phyloP scores from a whole-genome alignment of 441 rosid genomes.

The Pelargonium myrrhifolium region DNA sequence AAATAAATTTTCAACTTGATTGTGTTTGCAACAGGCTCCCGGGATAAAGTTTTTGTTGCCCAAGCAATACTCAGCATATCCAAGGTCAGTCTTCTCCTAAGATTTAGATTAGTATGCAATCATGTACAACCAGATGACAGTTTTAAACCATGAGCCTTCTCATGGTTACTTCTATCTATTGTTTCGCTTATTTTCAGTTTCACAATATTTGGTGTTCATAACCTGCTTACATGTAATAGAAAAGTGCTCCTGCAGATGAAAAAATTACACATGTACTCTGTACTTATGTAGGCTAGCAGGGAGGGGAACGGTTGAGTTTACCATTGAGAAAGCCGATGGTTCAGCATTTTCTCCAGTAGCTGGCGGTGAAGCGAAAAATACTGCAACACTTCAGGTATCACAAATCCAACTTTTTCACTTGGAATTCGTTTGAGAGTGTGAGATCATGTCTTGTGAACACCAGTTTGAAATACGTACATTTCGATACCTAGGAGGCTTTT shows the following conservation, averaged over 20 bases:
- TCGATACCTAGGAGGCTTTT: too few relatives aligned
- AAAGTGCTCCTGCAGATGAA: neutral
- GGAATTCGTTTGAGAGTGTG: neutral
- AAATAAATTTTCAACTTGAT: slow-evolving; percentile 13
- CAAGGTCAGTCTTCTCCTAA: slow-evolving; percentile 48
- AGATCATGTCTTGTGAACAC: neutral
- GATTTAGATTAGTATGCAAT: neutral
- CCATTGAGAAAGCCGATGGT: slow-evolving; percentile 73
- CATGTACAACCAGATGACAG: neutral
- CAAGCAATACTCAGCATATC: slow-evolving; percentile 66
- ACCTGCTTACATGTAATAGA: neutral
- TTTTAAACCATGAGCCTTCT: neutral
- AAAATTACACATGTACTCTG: neutral
- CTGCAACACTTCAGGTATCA: slow-evolving; percentile 69
- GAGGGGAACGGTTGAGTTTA: slow-evolving; percentile 73
- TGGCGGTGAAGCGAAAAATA: slow-evolving; percentile 63
- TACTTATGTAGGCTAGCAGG: slow-evolving; percentile 61
- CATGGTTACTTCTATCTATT: neutral
- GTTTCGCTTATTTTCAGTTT: neutral
- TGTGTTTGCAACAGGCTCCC: slow-evolving; percentile 62
- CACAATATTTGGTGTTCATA: neutral
- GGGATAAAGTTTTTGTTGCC: slow-evolving; percentile 90
- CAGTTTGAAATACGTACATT: neutral
- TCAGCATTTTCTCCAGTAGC: slow-evolving; percentile 69
- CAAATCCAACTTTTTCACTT: neutral